Base-by-base conservation (phyloP, 2,329 filamentous ascomycete species). In the Colletotrichum agaves region DNA sequence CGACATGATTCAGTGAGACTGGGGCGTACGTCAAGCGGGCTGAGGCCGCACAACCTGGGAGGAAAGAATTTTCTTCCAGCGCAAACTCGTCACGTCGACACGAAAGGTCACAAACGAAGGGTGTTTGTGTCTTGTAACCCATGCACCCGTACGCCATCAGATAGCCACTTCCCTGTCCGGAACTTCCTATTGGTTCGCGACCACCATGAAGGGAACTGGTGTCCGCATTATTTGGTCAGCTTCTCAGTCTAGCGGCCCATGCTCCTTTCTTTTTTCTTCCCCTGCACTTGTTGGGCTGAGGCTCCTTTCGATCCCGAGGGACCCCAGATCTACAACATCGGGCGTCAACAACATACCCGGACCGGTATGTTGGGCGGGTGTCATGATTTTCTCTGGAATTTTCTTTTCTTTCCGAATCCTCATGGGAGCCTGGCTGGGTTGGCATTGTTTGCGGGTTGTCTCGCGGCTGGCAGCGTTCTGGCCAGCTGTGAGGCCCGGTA, bases 11-110 rank as follows among this genome's bases (percentile, higher is more conserved):
- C 63, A 44, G 52, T 52, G 60, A 58, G 59, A 67, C 50, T 19
- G 27, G 43, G 44, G 49, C 64, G 53, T 59, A 67, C 60, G 64
- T 67, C 64, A 64, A 31, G 61, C 60, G 39, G 53, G 61, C 61
- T 58, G 52, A 59, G 21, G 61, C 31, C 23, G 39, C 43, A 57
- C 55, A 37, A 17, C 58, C 35, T 67, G 44, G 59, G 63, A 37
- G 50, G 37, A 62, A 37, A 67, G 15, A 23, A 39, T 44, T 63
- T 43, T 52, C 44, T 52, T 50, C 27, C 37, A 19, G 59, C 31
- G 31, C 60, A 55, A 55, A 46, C 63, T 50, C 52, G 60, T 63
- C 63, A 63, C 31, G 15, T 49, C 47, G 21, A 47, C 31, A 61
- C 37, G n/a, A 23, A 31, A 15, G 53, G 27, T 5, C 33, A 58